Evolutionary conservation across 2,329 filamentous ascomycete genomes (phyloP).

Genomic region (Trichophyton benhamiae): DNA sequence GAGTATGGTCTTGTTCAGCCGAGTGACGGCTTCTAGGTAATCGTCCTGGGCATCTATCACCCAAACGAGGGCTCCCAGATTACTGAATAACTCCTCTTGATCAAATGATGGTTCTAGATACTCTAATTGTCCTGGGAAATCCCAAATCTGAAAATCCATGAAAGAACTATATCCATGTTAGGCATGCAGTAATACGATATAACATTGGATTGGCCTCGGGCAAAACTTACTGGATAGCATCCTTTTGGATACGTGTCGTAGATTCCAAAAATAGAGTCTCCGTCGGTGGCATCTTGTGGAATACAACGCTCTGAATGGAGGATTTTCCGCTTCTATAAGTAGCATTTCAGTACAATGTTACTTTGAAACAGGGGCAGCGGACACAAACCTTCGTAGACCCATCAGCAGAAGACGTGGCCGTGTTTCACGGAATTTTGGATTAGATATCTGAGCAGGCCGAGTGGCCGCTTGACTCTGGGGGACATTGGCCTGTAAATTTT

Average conservation of each 20-base stretch:
- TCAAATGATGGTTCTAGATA: slow-evolving; percentile 84
- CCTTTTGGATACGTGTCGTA: slow-evolving; percentile 85
- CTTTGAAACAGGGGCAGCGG: neutral
- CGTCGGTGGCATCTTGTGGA: slow-evolving; percentile 90
- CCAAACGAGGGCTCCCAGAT: slow-evolving; percentile 91
- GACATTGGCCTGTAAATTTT: slow-evolving; percentile 22
- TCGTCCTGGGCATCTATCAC: slow-evolving; percentile 98
- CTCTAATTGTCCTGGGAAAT: slow-evolving; percentile 90
- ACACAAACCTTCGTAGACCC: slow-evolving; percentile 75
- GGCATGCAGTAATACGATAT: neutral
- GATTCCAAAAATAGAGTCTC: slow-evolving; percentile 95
- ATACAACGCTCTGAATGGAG: slow-evolving; percentile 97
- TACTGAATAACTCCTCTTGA: slow-evolving; percentile 84
- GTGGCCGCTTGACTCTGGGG: slow-evolving; percentile 17
- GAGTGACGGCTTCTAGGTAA: slow-evolving; percentile 79
- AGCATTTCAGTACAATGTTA: slow-evolving; percentile 8
- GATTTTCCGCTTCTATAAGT: slow-evolving; percentile 79
- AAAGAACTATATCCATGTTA: slow-evolving; percentile 56
- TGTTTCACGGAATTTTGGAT: slow-evolving; percentile 41
- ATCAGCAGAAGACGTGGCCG: slow-evolving; percentile 85
- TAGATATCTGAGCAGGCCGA: slow-evolving; percentile 19
- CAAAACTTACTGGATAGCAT: slow-evolving; percentile 72
- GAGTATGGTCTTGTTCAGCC: slow-evolving; percentile 78
- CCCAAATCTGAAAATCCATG: slow-evolving; percentile 98
- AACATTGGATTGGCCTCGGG: neutral